Evolutionary conservation across 768 basidiomycete genomes (phyloP).

Genomic region (Daedalea quercina): DNA sequence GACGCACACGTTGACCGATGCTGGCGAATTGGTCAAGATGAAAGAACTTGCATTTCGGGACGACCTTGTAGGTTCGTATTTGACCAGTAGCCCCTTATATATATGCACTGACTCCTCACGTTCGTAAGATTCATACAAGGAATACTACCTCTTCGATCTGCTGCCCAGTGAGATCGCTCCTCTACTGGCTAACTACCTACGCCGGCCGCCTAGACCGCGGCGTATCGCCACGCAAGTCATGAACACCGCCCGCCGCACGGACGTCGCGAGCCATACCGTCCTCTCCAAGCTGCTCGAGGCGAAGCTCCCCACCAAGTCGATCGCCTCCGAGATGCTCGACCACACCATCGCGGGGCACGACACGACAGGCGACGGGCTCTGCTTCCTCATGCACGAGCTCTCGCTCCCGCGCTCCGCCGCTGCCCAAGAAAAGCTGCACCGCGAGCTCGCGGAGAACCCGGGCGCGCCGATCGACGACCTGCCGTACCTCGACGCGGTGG

Average conservation of each 20-base stretch:
- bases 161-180: not conserved
- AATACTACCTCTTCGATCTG: constrained; percentile 9
- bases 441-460: constrained; percentile 40
- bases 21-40: constrained; percentile 9
- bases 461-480: constrained; percentile 85
- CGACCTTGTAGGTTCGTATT: not conserved
- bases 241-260: constrained; percentile 1
- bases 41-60: constrained; percentile 13
- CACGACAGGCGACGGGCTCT: constrained; percentile 19
- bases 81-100: not conserved
- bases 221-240: constrained; percentile 11
- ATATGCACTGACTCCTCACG: too few relatives aligned
- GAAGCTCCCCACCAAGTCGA: not conserved
- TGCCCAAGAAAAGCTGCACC: constrained; percentile 12
- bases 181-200: not conserved
- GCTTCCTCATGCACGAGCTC: constrained; percentile 18
- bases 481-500: constrained; percentile 86
- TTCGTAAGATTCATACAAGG: constrained; percentile 10
- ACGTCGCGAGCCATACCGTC: constrained; percentile 14
- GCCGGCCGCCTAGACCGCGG: not conserved
- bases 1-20: constrained; percentile 7
- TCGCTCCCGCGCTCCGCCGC: constrained; percentile 12
- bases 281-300: constrained; percentile 12
- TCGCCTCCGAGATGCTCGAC: constrained; percentile 19
- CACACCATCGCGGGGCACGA: constrained; percentile 16